Conservation (phyloP, 2,329 filamentous ascomycete species). For the Ophiostoma himal-ulmi region DNA sequence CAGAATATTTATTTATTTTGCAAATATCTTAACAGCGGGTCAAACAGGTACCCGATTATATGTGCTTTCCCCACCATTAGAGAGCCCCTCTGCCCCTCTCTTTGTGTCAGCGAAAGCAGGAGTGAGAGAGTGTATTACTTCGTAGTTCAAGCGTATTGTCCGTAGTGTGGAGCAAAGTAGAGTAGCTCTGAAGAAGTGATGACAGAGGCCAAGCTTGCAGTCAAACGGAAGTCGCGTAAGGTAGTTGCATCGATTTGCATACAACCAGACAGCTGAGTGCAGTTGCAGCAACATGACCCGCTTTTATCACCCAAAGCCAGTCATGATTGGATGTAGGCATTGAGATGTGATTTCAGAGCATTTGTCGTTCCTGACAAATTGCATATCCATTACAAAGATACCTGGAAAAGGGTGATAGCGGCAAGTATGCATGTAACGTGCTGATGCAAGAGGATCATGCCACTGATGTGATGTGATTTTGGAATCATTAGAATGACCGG, state of each 20-base stretch:
- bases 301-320: neutral
- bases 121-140: neutral
- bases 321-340: neutral
- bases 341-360: constrained; percentile 9
- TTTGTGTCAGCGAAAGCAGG: neutral
- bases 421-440: constrained; percentile 2
- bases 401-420: neutral
- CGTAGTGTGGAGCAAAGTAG: neutral
- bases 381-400: neutral
- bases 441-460: constrained; percentile 2
- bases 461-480: neutral
- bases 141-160: neutral
- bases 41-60: neutral
- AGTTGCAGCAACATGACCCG: neutral
- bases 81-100: neutral
- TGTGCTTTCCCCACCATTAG: neutral
- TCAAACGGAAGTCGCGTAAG: neutral
- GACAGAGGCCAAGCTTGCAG: constrained; percentile 4
- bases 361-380: constrained; percentile 18
- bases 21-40: too few species aligned
- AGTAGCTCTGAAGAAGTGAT: constrained; percentile 1
- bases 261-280: neutral
- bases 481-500: too few species aligned
- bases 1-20: too few species aligned
- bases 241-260: neutral